Conservation (phyloP, 176 grass and related monocot genomes). For the Oryza glumipatula region DNA sequence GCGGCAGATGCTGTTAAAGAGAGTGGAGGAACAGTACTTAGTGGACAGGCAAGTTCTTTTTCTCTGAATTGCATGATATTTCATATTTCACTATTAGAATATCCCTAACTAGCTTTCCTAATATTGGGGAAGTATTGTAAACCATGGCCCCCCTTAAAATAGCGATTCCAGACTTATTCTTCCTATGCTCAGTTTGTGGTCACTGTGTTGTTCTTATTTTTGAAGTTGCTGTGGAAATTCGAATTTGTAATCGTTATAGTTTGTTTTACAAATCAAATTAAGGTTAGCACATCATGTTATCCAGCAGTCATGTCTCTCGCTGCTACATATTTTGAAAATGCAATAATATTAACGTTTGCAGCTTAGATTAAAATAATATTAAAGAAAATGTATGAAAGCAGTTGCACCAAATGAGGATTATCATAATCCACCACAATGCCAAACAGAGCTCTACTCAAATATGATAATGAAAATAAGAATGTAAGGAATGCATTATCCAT, state of each 20-base stretch:
- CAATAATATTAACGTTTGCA: background rate
- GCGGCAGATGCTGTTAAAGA: slow-evolving; percentile 85
- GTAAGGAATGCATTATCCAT: background rate
- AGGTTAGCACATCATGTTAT: background rate
- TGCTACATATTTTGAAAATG: too few relatives aligned
- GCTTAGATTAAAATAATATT: background rate
- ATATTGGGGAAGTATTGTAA: too few relatives aligned
- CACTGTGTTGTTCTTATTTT: background rate
- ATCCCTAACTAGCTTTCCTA: too few relatives aligned
- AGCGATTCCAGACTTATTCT: background rate
- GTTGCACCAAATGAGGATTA: background rate
- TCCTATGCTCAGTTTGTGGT: background rate
- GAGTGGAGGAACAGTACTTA: slow-evolving; percentile 60
- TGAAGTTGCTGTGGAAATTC: background rate
- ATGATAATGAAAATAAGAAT: background rate
- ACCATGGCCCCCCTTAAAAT: background rate
- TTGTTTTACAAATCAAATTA: background rate
- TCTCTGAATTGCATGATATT: slow-evolving; percentile 20
- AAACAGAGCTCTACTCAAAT: background rate
- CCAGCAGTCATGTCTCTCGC: too few relatives aligned
- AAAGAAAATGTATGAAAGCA: background rate
- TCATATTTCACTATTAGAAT: background rate
- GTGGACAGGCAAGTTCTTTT: slow-evolving; percentile 71
- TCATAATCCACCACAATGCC: background rate
- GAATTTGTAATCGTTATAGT: background rate